These are phyloP conservation scores for Pyrenophora seminiperda DNA, from an alignment of 2,329 filamentous ascomycete species.

Conservation along the genomic window DNA sequence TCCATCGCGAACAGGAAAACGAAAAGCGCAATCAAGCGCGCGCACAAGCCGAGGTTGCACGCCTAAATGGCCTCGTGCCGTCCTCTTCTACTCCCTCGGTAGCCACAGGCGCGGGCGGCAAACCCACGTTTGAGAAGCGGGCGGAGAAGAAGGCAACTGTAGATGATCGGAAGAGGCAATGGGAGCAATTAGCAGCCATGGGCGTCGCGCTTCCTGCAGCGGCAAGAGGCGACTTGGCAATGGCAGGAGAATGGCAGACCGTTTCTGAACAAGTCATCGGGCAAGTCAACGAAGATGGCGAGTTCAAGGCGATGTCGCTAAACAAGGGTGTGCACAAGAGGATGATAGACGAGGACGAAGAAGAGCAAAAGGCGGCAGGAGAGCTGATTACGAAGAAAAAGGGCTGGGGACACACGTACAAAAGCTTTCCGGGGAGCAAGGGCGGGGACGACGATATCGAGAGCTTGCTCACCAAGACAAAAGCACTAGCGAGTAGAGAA, in stretches of 20 bases:
- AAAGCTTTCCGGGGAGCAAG: conserved; percentile 51
- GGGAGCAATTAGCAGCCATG: conserved; percentile 85
- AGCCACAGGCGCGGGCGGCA: conserved; percentile 36
- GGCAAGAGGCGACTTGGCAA: conserved; percentile 78
- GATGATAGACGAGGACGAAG: conserved; percentile 63
- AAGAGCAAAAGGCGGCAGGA: conserved; percentile 64
- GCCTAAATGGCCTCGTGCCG: conserved; percentile 77
- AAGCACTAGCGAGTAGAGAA: conserved; percentile 26
- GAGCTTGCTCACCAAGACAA: conserved; percentile 56
- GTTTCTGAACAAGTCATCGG: conserved; percentile 58
- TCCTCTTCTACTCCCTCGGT: conserved; percentile 45
- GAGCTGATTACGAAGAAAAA: conserved; percentile 50
- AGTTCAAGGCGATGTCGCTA: conserved; percentile 50
- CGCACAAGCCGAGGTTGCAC: conserved; percentile 82
- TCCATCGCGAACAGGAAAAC: conserved; percentile 83
- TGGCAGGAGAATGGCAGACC: conserved; percentile 86
- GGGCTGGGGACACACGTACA: conserved; percentile 55
- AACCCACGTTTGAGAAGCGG: conserved; percentile 40
- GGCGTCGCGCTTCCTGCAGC: conserved; percentile 83
- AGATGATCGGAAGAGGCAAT: conserved; percentile 78
- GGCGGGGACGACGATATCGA: conserved; percentile 68
- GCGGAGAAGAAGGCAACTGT: conserved; percentile 56
- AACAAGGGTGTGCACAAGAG: conserved; percentile 68
- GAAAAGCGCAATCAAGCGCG: conserved; percentile 80
- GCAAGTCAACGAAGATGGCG: conserved; percentile 52